phyloP scores from a whole-genome alignment of 2,329 filamentous ascomycete genomes.

The Hymenoscyphus fructigenus region DNA sequence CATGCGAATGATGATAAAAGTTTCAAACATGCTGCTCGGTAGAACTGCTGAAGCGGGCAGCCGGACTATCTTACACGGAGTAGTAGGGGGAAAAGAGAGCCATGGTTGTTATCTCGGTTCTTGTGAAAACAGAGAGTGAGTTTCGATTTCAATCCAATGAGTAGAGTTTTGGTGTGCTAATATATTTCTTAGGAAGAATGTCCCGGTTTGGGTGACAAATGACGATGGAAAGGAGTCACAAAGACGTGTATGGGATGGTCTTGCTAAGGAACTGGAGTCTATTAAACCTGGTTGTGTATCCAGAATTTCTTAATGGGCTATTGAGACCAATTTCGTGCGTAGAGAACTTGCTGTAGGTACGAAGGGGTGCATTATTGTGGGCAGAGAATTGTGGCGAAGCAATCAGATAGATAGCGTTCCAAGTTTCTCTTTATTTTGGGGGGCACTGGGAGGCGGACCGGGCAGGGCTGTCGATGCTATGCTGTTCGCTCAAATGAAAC shows the following conservation, averaged over 20 bases:
- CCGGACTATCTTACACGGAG: slow-evolving; percentile 33
- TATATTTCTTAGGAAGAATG: not conserved
- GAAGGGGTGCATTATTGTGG: not conserved
- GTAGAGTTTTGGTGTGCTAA: not conserved
- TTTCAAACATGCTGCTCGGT: slow-evolving; percentile 20
- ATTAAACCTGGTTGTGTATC: slow-evolving; percentile 29
- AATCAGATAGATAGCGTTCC: not conserved
- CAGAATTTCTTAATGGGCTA: not conserved
- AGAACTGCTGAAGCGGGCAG: slow-evolving; percentile 36
- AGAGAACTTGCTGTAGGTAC: not conserved
- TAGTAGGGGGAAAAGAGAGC: slow-evolving; percentile 30
- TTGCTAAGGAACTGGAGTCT: slow-evolving; percentile 34
- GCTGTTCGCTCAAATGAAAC: not conserved
- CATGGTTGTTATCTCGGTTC: slow-evolving; percentile 26
- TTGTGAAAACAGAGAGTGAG: slow-evolving; percentile 22
- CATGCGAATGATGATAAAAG: slow-evolving; percentile 15
- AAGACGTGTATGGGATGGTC: slow-evolving; percentile 32
- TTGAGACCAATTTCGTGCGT: not conserved
- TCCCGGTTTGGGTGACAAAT: slow-evolving; percentile 17
- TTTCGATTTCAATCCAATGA: slow-evolving; percentile 1
- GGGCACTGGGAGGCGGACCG: too few species aligned
- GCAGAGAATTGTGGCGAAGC: not conserved
- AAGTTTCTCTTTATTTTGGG: too few species aligned
- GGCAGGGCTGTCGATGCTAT: not conserved
- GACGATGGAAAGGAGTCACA: slow-evolving; percentile 31